phyloP scores from a whole-genome alignment of 495 filamentous ascomycete species.

The Hyphodiscus hymeniophilus region DNA sequence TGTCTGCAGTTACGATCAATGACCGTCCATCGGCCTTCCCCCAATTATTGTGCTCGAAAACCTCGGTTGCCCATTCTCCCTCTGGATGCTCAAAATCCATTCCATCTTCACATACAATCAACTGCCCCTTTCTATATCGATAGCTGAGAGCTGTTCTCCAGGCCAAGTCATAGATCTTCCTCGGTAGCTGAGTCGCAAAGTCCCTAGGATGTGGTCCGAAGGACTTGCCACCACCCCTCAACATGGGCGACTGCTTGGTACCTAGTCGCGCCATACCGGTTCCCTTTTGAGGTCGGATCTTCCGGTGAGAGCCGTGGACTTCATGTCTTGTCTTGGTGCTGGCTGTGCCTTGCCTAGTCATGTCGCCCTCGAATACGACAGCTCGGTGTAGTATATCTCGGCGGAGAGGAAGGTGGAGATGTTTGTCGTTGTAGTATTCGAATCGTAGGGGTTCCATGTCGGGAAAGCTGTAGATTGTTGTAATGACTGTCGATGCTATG shows the following conservation, averaged over 20 bases:
- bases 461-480: constrained; percentile 88
- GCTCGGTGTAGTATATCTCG: constrained; percentile 91
- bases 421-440: constrained; percentile 67
- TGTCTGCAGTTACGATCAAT: constrained; percentile 61
- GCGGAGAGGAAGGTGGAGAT: constrained; percentile 78
- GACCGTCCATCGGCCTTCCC: constrained; percentile 61
- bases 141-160: constrained; percentile 94
- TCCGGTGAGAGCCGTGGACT: constrained; percentile 70
- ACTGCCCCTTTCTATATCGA: constrained; percentile 75
- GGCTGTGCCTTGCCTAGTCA: constrained; percentile 77
- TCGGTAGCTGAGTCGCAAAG: constrained; percentile 73
- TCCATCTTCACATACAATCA: constrained; percentile 71
- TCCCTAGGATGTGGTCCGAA: constrained; percentile 76
- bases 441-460: constrained; percentile 76
- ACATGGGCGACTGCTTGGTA: constrained; percentile 72
- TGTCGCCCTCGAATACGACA: constrained; percentile 87
- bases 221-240: constrained; percentile 76
- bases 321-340: constrained; percentile 77
- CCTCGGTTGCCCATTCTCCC: constrained; percentile 49
- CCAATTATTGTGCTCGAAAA: constrained; percentile 67
- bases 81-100: constrained; percentile 51
- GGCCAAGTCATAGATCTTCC: constrained; percentile 90
- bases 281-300: constrained; percentile 81
- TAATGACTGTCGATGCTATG: constrained; percentile 51
- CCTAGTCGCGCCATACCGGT: constrained; percentile 71